Evolutionary conservation across 306 rosid species (phyloP).

Genomic region (Cucurbita moschata): DNA sequence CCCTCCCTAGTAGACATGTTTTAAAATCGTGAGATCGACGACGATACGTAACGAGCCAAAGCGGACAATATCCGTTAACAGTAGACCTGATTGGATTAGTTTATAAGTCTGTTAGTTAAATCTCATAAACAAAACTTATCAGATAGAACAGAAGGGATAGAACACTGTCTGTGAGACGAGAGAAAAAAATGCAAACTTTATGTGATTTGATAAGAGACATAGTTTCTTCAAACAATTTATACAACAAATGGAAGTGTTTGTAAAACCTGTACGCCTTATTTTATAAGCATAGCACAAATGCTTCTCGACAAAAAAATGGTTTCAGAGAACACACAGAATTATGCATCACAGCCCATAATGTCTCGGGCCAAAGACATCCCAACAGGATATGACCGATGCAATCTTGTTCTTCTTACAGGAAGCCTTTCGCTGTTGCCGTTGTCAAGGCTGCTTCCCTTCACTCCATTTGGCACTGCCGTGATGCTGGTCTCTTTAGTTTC

Average conservation of each 20-base stretch:
- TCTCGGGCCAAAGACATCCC: constrained; percentile 23
- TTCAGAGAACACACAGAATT: background rate
- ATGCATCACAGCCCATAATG: constrained; percentile 8
- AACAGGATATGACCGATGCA: constrained; percentile 33
- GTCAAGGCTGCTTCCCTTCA: constrained; percentile 1
- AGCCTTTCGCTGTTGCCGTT: constrained; percentile 9
- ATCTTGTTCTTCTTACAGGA: constrained; percentile 13
- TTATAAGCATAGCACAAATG: background rate
- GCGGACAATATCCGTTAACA: too few relatives aligned
- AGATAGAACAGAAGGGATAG: too few relatives aligned
- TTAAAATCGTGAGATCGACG: too few relatives aligned
- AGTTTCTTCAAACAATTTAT: background rate
- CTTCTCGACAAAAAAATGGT: background rate
- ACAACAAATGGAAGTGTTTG: background rate
- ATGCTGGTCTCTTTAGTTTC: constrained; percentile 15
- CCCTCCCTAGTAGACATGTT: too few relatives aligned
- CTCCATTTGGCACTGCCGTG: background rate
- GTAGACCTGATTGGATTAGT: too few relatives aligned
- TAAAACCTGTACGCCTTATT: background rate
- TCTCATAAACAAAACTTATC: too few relatives aligned
- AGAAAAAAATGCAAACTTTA: too few relatives aligned
- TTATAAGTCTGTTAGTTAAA: too few relatives aligned
- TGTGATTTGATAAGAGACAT: too few relatives aligned
- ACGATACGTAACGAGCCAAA: too few relatives aligned
- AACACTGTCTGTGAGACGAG: too few relatives aligned